Base-by-base conservation (phyloP, 2,329 filamentous ascomycete species). In the Grosmannia huntii region DNA sequence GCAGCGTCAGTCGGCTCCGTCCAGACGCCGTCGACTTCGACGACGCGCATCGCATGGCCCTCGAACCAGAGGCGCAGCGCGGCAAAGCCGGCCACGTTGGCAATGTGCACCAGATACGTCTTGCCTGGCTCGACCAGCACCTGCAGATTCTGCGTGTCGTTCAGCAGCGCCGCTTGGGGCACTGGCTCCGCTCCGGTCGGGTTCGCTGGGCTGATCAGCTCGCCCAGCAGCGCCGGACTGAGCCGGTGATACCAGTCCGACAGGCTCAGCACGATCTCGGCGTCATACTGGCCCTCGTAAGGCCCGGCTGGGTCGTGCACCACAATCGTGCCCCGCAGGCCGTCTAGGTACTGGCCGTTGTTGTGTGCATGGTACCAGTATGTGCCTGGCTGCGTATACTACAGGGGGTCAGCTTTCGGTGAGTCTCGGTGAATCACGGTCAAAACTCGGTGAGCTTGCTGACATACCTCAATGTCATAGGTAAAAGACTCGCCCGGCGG, bases 291-390 rank as follows among this genome's bases (percentile, higher is more conserved):
- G 48, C 73, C 74, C 44, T 73, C 71, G 68, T 81, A 85, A 0
- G 83, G 84, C 12, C 75, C 73, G 0, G 79, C 67, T 1, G 79
- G 79, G 64, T 89, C 85, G 54, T 86, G 79, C 16, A 86, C 75
- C 56, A 86, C 79, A 46, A 86, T 69, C 1, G 84, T 76, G 1
- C 80, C 82, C n/a, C 83, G 79, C 52, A 64, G 59, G 19, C 86
- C 86, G 66, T 89, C 86, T 1, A 85, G 83, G 61, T 88, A 89
- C 66, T 88, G 85, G 23, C 79, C 83, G 60, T 76, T 75, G 33
- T 76, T 76, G 66, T 89, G 86, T 1, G 82, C 85, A 66, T 89
- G 86, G 63, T 90, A 90, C 87, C 87, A 90, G 68, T 87, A 90
- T 1, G 86, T 88, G n/a, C 87, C 87, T 0, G 84, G 46, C 48